Evolutionary conservation across 345 rosid genomes (phyloP), one percentile per base, ranked within the genome.

Genomic region (Microthlaspi erraticum): DNA sequence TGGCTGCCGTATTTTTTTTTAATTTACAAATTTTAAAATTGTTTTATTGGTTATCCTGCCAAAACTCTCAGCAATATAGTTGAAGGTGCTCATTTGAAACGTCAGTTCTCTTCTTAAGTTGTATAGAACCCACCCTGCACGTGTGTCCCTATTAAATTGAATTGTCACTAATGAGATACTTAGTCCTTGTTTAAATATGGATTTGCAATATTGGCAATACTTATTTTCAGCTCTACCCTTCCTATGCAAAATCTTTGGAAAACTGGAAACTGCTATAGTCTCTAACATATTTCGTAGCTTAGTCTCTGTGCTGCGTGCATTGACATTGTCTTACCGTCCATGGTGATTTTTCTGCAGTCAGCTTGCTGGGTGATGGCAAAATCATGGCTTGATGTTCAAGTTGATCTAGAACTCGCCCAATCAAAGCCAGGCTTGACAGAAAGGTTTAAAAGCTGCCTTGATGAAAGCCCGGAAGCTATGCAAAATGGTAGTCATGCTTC

Each of bases 351-450:
- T 76, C 37, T 81, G 82, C 88, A 94, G 96, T 82, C 99, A 79
- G 99, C 97, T 18, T 94, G 96, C 85, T 94, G 99, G 99, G 97
- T 92, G 6, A 85, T 94, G 89, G 92, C 96, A 66, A 94, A 87
- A 75, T 94, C 97, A 36, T 91, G 99, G 99, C 97, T 94, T 84
- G 97, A 88, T 80, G 83, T 87, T 75, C 99, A 84, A 81, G 93
- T 94, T 80, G 99, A 91, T 83, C 63, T 88, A 67, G 97, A 91
- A 77, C 77, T 94, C 56, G 87, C 95, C 69, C 82, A 78, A 51
- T 80, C 81, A 69, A 84, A 82, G 73, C 92, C 87, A 59, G 93
- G 90, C 52, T 83, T 84, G 79, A 66, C 81, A 73, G 89, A 85
- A 57, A 86, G 76, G 73, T 81, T 89, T 58, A 86, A 83, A 81